Evolutionary conservation across 345 rosid genomes (phyloP), one percentile per base, ranked within the genome.

Genomic region (Moricandia arvensis): DNA sequence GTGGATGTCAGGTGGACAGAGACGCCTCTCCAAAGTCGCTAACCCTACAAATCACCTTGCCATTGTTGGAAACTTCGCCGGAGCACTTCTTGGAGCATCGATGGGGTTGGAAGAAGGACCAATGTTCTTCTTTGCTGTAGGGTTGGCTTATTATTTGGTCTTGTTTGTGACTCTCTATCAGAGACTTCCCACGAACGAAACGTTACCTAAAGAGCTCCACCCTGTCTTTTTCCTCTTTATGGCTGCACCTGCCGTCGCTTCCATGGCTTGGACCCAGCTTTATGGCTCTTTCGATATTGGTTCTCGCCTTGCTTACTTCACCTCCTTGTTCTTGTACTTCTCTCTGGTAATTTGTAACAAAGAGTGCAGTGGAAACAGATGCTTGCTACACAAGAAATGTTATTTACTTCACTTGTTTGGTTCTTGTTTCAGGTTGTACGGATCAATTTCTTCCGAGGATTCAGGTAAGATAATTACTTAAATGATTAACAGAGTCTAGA

Each of bases 81-180:
- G 98, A 31, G 96, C 98, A 15, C 67, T 91, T 66, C 80, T 93
- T 10, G 98, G 98, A 12, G 96, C 97, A 18, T 76, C 97, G 3
- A 86, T 93, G 98, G 98, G 94, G 47, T 80, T 93, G 10, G 87
- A 84, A 79, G 98, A 93, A 79, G 98, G 98, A 57, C 98, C 98
- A 1, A 79, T 90, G 18, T 91, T 93, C 85, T 91, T 93, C 85
- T 93, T 91, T 34, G 85, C 97, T 0, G 83, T 91, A 2, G 98
- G 98, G 0, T 68, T 94, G 75, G 93, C 97, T 75, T 96, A 94
- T 72, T 94, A 90, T 80, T 59, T 77, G 1, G 97, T 94, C 68
- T 86, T 94, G 3, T 91, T 94, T 72, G 97, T 94, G 37, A 94
- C 98, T 17, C 90, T 93, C 1, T 93, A 93, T 69, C 98, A 91